These are phyloP conservation scores for Pinus tabuliformis DNA, from an alignment of 75 land plant species.

Conservation along the genomic window DNA sequence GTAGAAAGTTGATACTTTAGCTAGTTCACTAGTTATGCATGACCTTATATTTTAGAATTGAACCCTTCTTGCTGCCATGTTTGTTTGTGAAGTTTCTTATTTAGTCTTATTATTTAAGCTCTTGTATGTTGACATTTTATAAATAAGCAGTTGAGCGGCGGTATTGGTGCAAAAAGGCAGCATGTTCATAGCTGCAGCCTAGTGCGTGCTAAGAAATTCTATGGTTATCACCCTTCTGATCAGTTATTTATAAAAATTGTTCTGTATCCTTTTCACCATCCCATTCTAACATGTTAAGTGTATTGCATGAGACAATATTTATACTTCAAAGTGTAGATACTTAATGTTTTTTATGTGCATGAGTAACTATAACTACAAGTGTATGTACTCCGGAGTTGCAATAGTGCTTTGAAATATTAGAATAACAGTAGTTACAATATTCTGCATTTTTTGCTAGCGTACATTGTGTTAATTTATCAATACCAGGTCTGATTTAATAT, in stretches of 20 bases:
- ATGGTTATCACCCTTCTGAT: constrained; percentile 84
- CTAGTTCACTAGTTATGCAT: constrained; percentile 1
- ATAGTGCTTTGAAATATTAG: too few species aligned
- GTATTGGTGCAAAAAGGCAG: constrained; percentile 68
- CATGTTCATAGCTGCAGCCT: constrained; percentile 87
- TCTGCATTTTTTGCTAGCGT: background rate
- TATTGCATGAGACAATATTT: background rate
- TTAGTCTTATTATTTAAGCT: background rate
- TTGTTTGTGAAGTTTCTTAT: background rate
- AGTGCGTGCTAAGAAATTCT: constrained; percentile 82
- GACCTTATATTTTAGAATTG: background rate
- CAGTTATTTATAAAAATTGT: constrained; percentile 87
- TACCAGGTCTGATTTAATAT: too few species aligned
- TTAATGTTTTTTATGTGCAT: background rate
- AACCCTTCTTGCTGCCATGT: background rate
- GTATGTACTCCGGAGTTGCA: background rate
- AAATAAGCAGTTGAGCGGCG: constrained; percentile 46
- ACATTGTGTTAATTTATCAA: background rate
- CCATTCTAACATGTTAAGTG: background rate
- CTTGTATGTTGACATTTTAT: background rate
- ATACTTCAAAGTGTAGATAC: background rate
- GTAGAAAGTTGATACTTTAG: background rate
- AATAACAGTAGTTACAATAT: background rate
- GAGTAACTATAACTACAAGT: background rate
- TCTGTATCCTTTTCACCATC: constrained; percentile 63